phyloP scores from a whole-genome alignment of 352 stramenopile genomes.

The Phytopythium mirpurense region DNA sequence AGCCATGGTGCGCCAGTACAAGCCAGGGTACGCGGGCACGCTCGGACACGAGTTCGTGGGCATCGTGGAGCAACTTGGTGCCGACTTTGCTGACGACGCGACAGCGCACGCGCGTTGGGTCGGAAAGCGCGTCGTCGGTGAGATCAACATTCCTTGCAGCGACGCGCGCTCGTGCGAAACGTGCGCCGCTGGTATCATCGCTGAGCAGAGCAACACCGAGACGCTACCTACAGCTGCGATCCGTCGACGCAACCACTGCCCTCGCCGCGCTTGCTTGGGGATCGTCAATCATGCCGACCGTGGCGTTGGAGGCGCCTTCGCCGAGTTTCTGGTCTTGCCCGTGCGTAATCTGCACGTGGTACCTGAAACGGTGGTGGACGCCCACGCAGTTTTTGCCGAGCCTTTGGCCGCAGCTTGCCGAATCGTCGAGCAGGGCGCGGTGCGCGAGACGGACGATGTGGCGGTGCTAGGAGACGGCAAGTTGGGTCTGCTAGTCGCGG shows the following conservation, averaged over 20 bases:
- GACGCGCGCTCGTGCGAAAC: constrained; percentile 2
- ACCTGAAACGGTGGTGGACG: constrained; percentile 54
- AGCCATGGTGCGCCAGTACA: constrained; percentile 74
- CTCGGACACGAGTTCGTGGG: constrained; percentile 91
- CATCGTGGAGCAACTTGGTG: constrained; percentile 60
- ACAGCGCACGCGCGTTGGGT: constrained; percentile 30
- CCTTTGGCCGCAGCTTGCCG: constrained; percentile 83
- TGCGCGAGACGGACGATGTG: constrained; percentile 49
- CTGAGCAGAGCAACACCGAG: constrained; percentile 15
- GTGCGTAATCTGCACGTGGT: constrained; percentile 82
- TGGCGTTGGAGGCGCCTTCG: constrained; percentile 59
- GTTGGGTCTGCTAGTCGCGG: constrained; percentile 80
- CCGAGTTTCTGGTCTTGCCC: constrained; percentile 79
- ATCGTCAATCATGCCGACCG: constrained; percentile 53
- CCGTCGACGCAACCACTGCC: constrained; percentile 81
- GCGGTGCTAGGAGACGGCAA: constrained; percentile 87
- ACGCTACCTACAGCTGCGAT: constrained; percentile 26
- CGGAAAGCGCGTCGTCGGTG: constrained; percentile 82
- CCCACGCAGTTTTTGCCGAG: constrained; percentile 79
- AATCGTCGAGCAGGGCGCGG: constrained; percentile 79
- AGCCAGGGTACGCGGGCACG: constrained; percentile 53
- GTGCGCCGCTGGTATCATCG: constrained; percentile 32
- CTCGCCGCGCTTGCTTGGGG: constrained; percentile 73
- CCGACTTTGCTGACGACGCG: constrained; percentile 16
- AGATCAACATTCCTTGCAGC: constrained; percentile 90